Conservation (phyloP, 176 grass and related monocot genomes). For the Triticum dicoccoides region DNA sequence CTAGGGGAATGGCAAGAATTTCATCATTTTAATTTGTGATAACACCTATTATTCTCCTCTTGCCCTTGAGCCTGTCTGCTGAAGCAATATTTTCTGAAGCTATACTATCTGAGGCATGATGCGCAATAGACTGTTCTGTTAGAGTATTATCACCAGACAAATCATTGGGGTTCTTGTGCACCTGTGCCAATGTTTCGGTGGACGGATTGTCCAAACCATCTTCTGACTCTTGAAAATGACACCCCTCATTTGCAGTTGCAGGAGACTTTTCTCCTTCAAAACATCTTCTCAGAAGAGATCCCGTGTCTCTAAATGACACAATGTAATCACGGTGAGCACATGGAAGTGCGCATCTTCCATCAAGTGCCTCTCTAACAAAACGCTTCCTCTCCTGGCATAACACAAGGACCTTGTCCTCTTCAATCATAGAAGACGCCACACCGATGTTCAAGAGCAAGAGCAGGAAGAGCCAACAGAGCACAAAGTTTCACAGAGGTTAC, state of each 20-base stretch:
- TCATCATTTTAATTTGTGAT: neutral
- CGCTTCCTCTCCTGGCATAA: constrained; percentile 63
- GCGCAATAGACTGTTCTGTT: neutral
- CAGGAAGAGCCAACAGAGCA: neutral
- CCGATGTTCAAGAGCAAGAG: neutral
- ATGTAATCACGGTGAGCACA: constrained; percentile 52
- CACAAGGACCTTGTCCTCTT: constrained; percentile 25
- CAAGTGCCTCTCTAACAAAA: constrained; percentile 60
- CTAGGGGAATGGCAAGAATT: neutral
- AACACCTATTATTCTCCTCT: neutral
- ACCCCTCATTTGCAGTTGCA: constrained; percentile 14
- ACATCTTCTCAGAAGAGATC: constrained; percentile 51
- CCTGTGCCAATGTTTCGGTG: constrained; percentile 17
- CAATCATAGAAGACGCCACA: neutral
- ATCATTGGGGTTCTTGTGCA: constrained; percentile 45
- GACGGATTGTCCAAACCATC: constrained; percentile 48
- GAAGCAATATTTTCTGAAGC: neutral
- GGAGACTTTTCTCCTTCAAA: constrained; percentile 33
- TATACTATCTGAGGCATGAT: neutral
- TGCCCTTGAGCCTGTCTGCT: neutral
- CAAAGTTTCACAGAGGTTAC: neutral
- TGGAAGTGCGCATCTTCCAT: constrained; percentile 54
- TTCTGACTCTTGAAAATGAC: constrained; percentile 40
- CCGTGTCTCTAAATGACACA: constrained; percentile 48
- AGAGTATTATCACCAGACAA: neutral